phyloP scores from a whole-genome alignment of 768 basidiomycete genomes.

The Rhodocollybia butyracea region DNA sequence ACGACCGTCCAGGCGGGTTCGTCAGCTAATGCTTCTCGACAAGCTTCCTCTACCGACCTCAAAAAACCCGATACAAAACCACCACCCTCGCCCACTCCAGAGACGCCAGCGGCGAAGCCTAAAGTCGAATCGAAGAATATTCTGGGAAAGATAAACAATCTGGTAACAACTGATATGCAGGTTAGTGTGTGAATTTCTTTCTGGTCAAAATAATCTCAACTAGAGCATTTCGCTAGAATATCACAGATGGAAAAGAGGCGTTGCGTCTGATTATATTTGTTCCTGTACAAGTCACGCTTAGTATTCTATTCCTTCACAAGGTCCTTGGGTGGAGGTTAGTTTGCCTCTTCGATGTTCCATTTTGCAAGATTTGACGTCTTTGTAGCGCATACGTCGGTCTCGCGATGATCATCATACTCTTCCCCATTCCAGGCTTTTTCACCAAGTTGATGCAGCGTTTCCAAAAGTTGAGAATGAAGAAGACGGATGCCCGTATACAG shows the following conservation, averaged over 20 bases:
- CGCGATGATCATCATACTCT: constrained; percentile 42
- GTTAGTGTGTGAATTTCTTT: constrained; percentile 23
- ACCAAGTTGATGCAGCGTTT: constrained; percentile 43
- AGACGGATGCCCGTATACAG: constrained; percentile 59
- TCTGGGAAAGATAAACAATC: constrained; percentile 73
- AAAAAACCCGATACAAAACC: background rate
- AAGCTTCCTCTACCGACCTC: background rate
- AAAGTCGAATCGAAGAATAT: constrained; percentile 38
- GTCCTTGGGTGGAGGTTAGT: constrained; percentile 46
- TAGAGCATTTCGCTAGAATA: background rate
- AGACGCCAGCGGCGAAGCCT: background rate
- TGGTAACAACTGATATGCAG: constrained; percentile 56
- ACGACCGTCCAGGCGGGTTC: background rate
- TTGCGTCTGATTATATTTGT: constrained; percentile 30
- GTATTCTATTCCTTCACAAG: constrained; percentile 39
- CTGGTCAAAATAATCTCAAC: background rate
- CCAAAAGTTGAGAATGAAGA: constrained; percentile 50
- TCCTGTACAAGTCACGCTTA: constrained; percentile 36
- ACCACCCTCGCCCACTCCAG: background rate
- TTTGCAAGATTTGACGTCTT: constrained; percentile 19
- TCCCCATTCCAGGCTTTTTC: constrained; percentile 58
- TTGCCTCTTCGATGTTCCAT: background rate
- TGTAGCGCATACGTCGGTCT: constrained; percentile 57
- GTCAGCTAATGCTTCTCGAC: background rate
- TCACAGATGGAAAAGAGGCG: constrained; percentile 30